Evolutionary conservation across 495 filamentous ascomycete genomes (phyloP).

Genomic region (Talaromyces nanjingensis): DNA sequence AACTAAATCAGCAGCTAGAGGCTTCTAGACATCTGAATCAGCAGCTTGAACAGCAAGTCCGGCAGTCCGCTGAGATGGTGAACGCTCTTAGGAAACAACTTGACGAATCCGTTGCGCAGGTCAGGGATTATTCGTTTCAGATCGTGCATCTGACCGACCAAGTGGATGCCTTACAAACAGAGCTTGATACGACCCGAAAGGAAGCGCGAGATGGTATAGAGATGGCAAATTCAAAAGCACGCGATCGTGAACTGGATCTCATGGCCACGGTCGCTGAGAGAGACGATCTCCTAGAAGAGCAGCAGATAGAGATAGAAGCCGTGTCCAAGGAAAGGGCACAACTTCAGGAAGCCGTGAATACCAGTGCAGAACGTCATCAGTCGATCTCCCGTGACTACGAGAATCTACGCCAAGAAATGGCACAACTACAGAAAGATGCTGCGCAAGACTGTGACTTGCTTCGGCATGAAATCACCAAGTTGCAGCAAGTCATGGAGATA

Average conservation of each 20-base stretch:
- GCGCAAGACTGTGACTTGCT: slow-evolving; percentile 13
- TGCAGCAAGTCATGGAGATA: slow-evolving; percentile 16
- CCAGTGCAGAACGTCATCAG: slow-evolving; percentile 3
- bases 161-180: slow-evolving; percentile 14
- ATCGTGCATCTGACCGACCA: slow-evolving; percentile 4
- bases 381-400: neutral
- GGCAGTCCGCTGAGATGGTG: neutral
- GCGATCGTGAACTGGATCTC: slow-evolving; percentile 34
- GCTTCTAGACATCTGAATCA: slow-evolving; percentile 20
- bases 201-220: slow-evolving; percentile 18
- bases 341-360: slow-evolving; percentile 14
- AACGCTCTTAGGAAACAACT: slow-evolving; percentile 1
- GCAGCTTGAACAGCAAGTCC: slow-evolving; percentile 18
- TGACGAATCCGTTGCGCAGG: slow-evolving; percentile 11
- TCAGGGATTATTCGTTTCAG: slow-evolving; percentile 3
- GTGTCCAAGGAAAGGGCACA: slow-evolving; percentile 17
- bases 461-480: slow-evolving; percentile 14
- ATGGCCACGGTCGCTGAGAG: slow-evolving; percentile 39
- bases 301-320: slow-evolving; percentile 20
- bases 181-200: slow-evolving; percentile 22
- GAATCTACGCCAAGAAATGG: neutral
- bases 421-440: slow-evolving; percentile 13
- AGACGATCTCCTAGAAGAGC: slow-evolving; percentile 37
- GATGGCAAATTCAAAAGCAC: slow-evolving; percentile 23
- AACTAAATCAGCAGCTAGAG: slow-evolving; percentile 21